Conservation (phyloP, 371 early-diverging fungal species). For the Apophysomyces variabilis region DNA sequence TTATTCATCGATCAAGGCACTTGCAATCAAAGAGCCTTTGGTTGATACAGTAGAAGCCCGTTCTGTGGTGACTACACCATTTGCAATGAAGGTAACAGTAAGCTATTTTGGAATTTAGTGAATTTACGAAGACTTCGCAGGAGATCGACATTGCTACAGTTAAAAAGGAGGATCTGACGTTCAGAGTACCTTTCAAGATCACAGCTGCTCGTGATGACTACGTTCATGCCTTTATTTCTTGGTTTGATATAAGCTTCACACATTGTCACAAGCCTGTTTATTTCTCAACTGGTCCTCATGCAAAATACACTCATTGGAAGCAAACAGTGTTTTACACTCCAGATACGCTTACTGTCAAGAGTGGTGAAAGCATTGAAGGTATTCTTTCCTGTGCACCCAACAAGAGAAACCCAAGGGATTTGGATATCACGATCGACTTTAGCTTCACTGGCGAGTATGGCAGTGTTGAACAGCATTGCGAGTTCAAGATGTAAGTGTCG, state of each 20-base stretch:
- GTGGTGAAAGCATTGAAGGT: slow-evolving; percentile 87
- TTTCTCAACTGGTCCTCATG: slow-evolving; percentile 91
- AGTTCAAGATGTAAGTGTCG: slow-evolving; percentile 81
- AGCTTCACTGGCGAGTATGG: slow-evolving; percentile 71
- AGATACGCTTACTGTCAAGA: slow-evolving; percentile 70
- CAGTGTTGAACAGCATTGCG: slow-evolving; percentile 65
- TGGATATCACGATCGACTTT: slow-evolving; percentile 88
- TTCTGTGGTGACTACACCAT: slow-evolving; percentile 74
- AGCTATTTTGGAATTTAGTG: background rate
- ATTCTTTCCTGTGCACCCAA: slow-evolving; percentile 84
- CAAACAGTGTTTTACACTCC: slow-evolving; percentile 93
- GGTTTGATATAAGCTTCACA: slow-evolving; percentile 95
- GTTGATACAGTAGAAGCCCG: slow-evolving; percentile 91
- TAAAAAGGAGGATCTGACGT: slow-evolving; percentile 84
- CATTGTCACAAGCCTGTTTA: slow-evolving; percentile 84
- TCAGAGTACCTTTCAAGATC: slow-evolving; percentile 79
- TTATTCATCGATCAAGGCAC: slow-evolving; percentile 87
- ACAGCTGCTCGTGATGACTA: slow-evolving; percentile 80
- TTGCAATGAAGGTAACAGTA: slow-evolving; percentile 65
- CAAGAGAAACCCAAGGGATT: slow-evolving; percentile 88
- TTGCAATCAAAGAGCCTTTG: slow-evolving; percentile 89
- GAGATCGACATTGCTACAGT: slow-evolving; percentile 83
- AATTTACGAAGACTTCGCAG: slow-evolving; percentile 11
- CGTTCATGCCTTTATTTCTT: slow-evolving; percentile 88
- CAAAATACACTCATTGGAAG: slow-evolving; percentile 98